These are phyloP conservation scores for Helenozyma baotianmanensis DNA, from an alignment of 805 yeast genomes.

Conservation along the genomic window DNA sequence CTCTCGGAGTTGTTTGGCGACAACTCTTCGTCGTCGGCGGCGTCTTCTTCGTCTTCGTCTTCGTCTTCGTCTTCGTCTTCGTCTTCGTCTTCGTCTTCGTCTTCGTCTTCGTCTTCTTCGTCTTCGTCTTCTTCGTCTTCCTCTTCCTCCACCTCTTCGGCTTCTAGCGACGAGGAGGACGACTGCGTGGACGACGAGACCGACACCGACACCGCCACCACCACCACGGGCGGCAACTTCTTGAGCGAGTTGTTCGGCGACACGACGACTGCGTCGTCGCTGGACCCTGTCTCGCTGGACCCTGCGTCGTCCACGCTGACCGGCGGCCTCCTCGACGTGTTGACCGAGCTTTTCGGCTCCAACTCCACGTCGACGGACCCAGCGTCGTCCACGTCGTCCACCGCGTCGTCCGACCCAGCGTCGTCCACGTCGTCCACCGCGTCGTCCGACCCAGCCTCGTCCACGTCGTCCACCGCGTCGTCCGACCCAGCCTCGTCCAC, in stretches of 20 bases:
- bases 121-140: constrained; percentile 11
- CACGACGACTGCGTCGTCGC: constrained; percentile 4
- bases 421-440: no score
- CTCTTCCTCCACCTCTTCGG: constrained; percentile 21
- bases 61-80: constrained; percentile 14
- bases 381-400: neutral
- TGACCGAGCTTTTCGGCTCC: neutral
- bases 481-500: no score
- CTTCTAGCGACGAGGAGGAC: constrained; percentile 18
- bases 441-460: no score
- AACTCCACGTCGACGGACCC: neutral
- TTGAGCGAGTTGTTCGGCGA: constrained; percentile 10
- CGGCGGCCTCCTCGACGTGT: no score
- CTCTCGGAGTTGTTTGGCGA: neutral
- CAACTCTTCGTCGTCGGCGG: neutral
- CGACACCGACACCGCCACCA: constrained; percentile 3
- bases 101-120: constrained; percentile 1
- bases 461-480: no score
- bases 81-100: constrained; percentile 27
- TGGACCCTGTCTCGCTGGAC: no score
- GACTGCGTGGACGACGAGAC: constrained; percentile 3
- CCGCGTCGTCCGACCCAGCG: no score
- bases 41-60: neutral
- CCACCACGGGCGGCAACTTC: constrained; percentile 8
- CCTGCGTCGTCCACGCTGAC: no score